These are phyloP conservation scores for Paraleonurus japonicus DNA, from an alignment of 257 asterid species.

Conservation along the genomic window DNA sequence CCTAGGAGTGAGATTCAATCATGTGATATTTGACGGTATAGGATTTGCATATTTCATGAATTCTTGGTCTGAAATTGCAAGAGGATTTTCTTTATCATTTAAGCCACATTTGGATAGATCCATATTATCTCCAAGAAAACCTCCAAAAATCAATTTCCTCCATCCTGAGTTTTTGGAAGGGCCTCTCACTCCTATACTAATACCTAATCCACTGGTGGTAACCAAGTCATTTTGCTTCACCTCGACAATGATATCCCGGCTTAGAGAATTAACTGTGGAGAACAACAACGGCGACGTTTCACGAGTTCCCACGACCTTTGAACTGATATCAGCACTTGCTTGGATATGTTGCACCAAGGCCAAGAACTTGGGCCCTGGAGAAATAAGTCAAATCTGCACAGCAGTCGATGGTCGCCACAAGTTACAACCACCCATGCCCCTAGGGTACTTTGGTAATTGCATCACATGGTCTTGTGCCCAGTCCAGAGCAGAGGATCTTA, in stretches of 20 bases:
- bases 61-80: background rate
- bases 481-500: background rate
- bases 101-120: background rate
- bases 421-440: background rate
- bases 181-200: background rate
- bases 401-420: background rate
- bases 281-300: too few relatives aligned
- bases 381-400: background rate
- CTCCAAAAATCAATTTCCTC: background rate
- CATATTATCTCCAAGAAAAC: constrained; percentile 2
- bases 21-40: background rate
- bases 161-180: background rate
- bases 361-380: background rate
- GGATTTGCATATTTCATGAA: background rate
- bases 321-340: background rate
- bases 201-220: background rate
- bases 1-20: constrained; percentile 13
- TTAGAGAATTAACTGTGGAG: background rate
- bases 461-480: background rate
- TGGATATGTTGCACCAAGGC: constrained; percentile 5
- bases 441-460: background rate
- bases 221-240: constrained; percentile 3
- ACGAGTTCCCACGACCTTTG: constrained; percentile 1
- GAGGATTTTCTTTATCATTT: background rate
- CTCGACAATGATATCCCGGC: background rate